phyloP scores from a whole-genome alignment of 1,284 basidiomycete species.

The Tilletiopsis washingtonensis region DNA sequence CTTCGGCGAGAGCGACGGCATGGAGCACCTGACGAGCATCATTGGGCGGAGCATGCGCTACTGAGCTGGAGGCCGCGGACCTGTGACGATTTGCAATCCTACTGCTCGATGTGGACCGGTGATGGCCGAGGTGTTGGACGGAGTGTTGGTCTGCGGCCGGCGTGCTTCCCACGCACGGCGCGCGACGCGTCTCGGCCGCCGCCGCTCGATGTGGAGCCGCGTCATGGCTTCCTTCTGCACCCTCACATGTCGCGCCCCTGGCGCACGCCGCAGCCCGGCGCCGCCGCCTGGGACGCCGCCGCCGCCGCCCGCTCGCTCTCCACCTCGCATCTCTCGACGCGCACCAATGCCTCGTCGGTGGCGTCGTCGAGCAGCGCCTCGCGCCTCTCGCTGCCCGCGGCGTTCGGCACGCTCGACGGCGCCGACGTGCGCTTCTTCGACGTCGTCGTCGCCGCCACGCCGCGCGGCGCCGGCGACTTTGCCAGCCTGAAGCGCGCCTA shows the following conservation, averaged over 20 bases:
- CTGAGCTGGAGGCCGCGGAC: constrained; percentile 3
- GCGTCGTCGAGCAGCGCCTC: background rate
- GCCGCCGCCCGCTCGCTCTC: too few relatives aligned
- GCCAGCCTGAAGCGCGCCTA: constrained; percentile 35
- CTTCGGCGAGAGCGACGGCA: constrained; percentile 51
- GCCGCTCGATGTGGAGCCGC: too few relatives aligned
- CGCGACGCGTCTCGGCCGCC: too few relatives aligned
- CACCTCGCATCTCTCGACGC: background rate
- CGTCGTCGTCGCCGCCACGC: constrained; percentile 16
- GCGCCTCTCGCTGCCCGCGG: constrained; percentile 6
- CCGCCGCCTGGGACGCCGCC: too few relatives aligned
- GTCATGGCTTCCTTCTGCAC: too few relatives aligned
- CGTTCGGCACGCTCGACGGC: constrained; percentile 15
- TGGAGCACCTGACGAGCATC: constrained; percentile 25
- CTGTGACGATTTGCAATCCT: too few relatives aligned
- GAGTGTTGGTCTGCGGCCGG: too few relatives aligned
- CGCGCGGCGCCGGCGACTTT: constrained; percentile 26
- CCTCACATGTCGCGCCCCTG: too few relatives aligned
- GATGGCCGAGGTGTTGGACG: too few relatives aligned
- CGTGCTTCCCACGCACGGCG: too few relatives aligned
- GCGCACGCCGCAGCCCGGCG: too few relatives aligned
- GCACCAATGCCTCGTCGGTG: background rate
- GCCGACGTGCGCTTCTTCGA: constrained; percentile 38
- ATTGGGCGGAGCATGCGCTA: constrained; percentile 11
- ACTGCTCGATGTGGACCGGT: too few relatives aligned